Conservation (phyloP, 441 rosid species). For the Pelargonium fulgidum region DNA sequence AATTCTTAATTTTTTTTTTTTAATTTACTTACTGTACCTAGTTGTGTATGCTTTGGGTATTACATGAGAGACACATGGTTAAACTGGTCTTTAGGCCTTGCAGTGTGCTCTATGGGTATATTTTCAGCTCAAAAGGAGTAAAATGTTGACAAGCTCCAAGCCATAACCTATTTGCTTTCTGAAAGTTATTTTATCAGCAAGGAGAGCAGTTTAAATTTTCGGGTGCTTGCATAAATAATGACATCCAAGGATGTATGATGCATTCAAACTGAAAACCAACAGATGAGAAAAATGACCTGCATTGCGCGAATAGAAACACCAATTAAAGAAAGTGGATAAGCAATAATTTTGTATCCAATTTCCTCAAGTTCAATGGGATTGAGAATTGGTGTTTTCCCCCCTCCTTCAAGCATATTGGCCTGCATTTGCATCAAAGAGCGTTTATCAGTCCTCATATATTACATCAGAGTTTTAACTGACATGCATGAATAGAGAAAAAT, state of each 20-base stretch:
- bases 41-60: background rate
- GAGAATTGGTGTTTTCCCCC: constrained; percentile 73
- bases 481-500: too few relatives aligned
- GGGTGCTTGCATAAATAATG: background rate
- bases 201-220: background rate
- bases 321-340: constrained; percentile 75
- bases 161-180: background rate
- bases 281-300: constrained; percentile 47
- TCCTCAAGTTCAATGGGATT: constrained; percentile 75
- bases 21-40: background rate
- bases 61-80: background rate
- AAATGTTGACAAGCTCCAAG: background rate
- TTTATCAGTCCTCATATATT: constrained; percentile 15
- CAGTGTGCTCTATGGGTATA: background rate
- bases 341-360: constrained; percentile 74
- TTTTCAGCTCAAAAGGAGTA: background rate
- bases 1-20: background rate
- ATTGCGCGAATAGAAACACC: constrained; percentile 85
- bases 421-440: constrained; percentile 24
- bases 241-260: background rate
- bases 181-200: background rate
- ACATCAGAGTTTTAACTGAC: too few relatives aligned
- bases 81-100: background rate
- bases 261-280: background rate
- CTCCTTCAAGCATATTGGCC: constrained; percentile 94